phyloP scores from a whole-genome alignment of 257 asterid species.

The Solanum pinnatisectum region DNA sequence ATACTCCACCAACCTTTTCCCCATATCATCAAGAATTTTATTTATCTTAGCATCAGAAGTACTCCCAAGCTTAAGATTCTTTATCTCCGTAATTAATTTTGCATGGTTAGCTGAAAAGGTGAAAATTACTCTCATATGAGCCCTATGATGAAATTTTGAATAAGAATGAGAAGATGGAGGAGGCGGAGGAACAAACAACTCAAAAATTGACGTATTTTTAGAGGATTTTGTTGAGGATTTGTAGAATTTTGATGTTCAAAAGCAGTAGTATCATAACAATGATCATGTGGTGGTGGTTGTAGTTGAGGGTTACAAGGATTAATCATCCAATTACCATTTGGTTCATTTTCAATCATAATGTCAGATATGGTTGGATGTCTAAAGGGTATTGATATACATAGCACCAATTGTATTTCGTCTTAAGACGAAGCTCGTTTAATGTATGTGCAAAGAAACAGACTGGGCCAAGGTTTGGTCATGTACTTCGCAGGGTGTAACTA shows the following conservation, averaged over 20 bases:
- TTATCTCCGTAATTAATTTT: not conserved
- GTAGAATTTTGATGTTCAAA: not conserved
- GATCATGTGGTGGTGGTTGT: not conserved
- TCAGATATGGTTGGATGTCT: no score
- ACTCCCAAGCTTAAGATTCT: not conserved
- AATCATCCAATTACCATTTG: no score
- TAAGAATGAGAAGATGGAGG: not conserved
- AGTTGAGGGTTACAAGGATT: no score
- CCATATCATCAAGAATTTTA: not conserved
- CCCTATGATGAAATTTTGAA: not conserved
- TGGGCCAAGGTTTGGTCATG: not conserved
- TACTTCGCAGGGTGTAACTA: not conserved
- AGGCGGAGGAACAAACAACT: not conserved
- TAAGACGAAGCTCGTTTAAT: no score
- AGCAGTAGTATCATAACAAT: not conserved
- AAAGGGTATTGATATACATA: no score
- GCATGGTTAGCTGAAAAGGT: not conserved
- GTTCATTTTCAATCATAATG: no score
- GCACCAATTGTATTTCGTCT: no score
- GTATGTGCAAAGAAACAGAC: no score
- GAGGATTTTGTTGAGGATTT: not conserved
- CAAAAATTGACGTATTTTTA: not conserved
- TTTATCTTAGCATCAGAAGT: not conserved
- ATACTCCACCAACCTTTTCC: not conserved
- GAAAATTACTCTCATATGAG: not conserved